A percentile compares a stretch with the other conserved stretches of the same genome.
Evolutionary conservation across 225 moss, liverwort and hornwort species (phyloP).

Genomic region (Physcomitrellopsis africana): DNA sequence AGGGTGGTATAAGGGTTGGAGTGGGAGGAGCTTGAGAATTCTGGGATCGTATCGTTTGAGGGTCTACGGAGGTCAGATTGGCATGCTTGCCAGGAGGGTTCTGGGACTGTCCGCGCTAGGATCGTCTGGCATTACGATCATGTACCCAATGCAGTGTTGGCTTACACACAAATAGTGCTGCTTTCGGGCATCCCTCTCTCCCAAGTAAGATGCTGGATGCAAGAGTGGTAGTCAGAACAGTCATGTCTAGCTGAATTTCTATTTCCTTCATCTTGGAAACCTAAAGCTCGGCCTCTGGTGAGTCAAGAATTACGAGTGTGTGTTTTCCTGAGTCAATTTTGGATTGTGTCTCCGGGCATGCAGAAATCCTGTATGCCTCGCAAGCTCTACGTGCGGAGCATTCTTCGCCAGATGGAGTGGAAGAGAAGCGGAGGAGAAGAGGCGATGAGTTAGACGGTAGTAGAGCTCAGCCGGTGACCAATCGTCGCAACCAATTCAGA

Average conservation of each 20-base stretch:
- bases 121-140: neutral
- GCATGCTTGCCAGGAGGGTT: neutral
- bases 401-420: slow-evolving; percentile 39
- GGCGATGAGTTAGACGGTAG: neutral
- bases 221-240: neutral
- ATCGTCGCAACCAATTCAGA: slow-evolving; percentile 24
- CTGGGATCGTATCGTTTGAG: neutral
- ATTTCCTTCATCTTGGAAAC: neutral
- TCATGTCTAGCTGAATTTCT: neutral
- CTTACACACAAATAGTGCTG: neutral
- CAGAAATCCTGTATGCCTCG: slow-evolving; percentile 24
- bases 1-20: slow-evolving; percentile 1
- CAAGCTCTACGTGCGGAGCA: slow-evolving; percentile 34
- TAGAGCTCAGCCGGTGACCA: neutral
- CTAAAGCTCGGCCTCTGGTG: neutral
- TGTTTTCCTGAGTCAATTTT: neutral
- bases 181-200: too few species aligned
- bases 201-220: neutral
- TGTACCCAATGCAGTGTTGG: neutral
- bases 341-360: neutral
- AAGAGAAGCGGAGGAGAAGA: neutral
- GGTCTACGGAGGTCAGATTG: slow-evolving; percentile 18
- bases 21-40: neutral
- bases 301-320: neutral
- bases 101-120: neutral